Conservation (phyloP, 495 filamentous ascomycete genomes). For the Zalerion maritima region DNA sequence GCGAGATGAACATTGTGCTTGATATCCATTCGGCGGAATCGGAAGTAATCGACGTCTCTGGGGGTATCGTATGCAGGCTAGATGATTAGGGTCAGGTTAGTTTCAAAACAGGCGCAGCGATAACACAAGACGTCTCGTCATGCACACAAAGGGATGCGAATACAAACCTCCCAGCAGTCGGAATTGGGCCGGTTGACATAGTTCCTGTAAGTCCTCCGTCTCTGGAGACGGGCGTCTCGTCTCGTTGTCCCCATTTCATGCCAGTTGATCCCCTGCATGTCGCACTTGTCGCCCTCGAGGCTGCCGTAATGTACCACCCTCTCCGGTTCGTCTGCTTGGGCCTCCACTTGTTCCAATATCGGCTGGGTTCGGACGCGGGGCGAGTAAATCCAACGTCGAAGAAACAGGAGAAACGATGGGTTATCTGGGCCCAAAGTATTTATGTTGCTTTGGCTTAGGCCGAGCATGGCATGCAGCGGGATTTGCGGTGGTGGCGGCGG, state of each 20-base stretch:
- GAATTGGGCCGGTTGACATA: conserved; percentile 33
- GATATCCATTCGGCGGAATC: conserved; percentile 57
- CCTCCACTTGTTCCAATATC: too few species aligned
- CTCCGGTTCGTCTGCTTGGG: too few species aligned
- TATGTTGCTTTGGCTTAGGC: too few species aligned
- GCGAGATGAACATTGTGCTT: conserved; percentile 46
- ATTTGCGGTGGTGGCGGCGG: too few species aligned
- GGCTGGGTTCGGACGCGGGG: too few species aligned
- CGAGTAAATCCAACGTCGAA: too few species aligned
- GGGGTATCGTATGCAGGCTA: conserved; percentile 19
- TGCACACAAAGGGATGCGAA: conserved; percentile 5
- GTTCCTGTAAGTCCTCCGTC: conserved; percentile 41
- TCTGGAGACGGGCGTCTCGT: conserved; percentile 41
- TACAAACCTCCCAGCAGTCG: conserved; percentile 23
- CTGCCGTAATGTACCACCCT: conserved; percentile 29
- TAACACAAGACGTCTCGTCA: too few species aligned
- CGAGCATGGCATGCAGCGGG: too few species aligned
- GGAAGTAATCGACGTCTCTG: conserved; percentile 45
- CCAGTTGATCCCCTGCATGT: conserved; percentile 74
- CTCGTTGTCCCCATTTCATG: conserved; percentile 46
- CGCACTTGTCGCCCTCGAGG: conserved; percentile 43
- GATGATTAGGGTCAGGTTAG: conserved; percentile 5
- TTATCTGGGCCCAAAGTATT: too few species aligned
- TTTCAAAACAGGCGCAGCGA: conserved; percentile 1
- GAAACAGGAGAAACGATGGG: too few species aligned